A percentile compares a stretch with the other conserved stretches of the same genome.
These are phyloP conservation scores for Globisporangium camurandrum DNA, from an alignment of 352 stramenopile species.

Conservation along the genomic window DNA sequence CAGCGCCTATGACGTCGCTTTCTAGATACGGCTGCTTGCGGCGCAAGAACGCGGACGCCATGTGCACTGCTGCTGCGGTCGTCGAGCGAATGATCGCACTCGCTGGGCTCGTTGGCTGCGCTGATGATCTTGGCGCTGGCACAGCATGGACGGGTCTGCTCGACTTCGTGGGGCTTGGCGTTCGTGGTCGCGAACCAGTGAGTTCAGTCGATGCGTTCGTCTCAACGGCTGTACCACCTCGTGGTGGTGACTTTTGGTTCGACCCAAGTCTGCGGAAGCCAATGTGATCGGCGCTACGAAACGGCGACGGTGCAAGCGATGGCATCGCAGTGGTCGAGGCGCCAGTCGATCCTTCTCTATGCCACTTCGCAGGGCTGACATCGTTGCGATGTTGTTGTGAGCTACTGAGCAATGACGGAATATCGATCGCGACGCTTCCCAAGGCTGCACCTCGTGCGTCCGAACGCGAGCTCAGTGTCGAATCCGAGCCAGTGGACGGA, in stretches of 20 bases:
- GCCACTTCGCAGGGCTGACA: too few species aligned
- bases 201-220: background rate
- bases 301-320: background rate
- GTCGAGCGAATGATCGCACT: slow-evolving; percentile 4
- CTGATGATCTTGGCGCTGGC: too few species aligned
- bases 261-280: slow-evolving; percentile 6
- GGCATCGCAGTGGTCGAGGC: background rate
- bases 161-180: too few species aligned
- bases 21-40: slow-evolving; percentile 15
- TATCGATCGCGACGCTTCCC: slow-evolving; percentile 11
- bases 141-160: too few species aligned
- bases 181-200: background rate
- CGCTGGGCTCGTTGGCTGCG: slow-evolving; percentile 3
- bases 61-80: slow-evolving; percentile 10
- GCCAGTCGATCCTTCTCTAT: background rate
- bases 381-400: background rate
- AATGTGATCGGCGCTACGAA: background rate
- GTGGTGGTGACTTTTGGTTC: slow-evolving; percentile 1
- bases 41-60: slow-evolving; percentile 9
- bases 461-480: background rate
- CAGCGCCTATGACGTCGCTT: too few species aligned
- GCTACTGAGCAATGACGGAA: slow-evolving; percentile 4
- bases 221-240: background rate
- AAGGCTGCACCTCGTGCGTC: background rate
- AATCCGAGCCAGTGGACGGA: too few species aligned